Percentiles rank a stretch among this genome's conserved stretches.
Conservation (phyloP, 306 rosid genomes). For the Cajanus cajan region DNA sequence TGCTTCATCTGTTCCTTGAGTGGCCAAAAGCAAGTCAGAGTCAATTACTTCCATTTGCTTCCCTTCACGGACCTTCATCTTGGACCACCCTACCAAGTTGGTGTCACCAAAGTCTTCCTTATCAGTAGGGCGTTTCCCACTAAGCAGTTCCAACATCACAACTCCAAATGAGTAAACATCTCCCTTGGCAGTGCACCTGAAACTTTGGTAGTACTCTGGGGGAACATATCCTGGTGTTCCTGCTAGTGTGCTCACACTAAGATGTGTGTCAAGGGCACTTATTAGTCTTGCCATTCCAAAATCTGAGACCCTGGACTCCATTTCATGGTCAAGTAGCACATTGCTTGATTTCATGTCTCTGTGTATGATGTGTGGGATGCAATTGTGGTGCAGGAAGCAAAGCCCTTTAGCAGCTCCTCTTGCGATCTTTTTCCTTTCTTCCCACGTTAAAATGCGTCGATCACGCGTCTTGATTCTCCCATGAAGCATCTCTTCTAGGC, state of each 20-base stretch:
- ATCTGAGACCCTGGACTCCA: slow-evolving; percentile 93
- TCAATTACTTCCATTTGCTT: slow-evolving; percentile 92
- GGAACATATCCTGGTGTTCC: slow-evolving; percentile 99
- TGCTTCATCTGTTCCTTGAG: slow-evolving; percentile 70
- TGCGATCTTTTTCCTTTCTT: slow-evolving; percentile 84
- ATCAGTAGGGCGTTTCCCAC: slow-evolving; percentile 90
- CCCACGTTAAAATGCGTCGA: slow-evolving; percentile 72
- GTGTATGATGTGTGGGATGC: slow-evolving; percentile 98
- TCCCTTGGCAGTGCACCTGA: slow-evolving; percentile 94
- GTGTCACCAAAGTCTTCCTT: slow-evolving; percentile 96
- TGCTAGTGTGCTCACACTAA: slow-evolving; percentile 95
- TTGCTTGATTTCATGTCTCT: slow-evolving; percentile 98
- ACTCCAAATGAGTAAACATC: slow-evolving; percentile 96
- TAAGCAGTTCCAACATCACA: slow-evolving; percentile 75
- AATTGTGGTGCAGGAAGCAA: slow-evolving; percentile 93
- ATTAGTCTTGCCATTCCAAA: slow-evolving; percentile 98
- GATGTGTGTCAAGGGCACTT: slow-evolving; percentile 95
- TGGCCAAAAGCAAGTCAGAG: slow-evolving; percentile 60
- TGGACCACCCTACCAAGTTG: slow-evolving; percentile 93
- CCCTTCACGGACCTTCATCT: slow-evolving; percentile 85
- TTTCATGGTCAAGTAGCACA: slow-evolving; percentile 79
- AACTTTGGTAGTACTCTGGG: slow-evolving; percentile 96
- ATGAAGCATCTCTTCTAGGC: slow-evolving; percentile 98
- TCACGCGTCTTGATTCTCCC: slow-evolving; percentile 64
- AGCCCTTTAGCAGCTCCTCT: slow-evolving; percentile 98